Percentiles rank a stretch among this genome's conserved stretches.
Conservation (phyloP, 352 stramenopile genomes). For the Phytopythium mirpurense region DNA sequence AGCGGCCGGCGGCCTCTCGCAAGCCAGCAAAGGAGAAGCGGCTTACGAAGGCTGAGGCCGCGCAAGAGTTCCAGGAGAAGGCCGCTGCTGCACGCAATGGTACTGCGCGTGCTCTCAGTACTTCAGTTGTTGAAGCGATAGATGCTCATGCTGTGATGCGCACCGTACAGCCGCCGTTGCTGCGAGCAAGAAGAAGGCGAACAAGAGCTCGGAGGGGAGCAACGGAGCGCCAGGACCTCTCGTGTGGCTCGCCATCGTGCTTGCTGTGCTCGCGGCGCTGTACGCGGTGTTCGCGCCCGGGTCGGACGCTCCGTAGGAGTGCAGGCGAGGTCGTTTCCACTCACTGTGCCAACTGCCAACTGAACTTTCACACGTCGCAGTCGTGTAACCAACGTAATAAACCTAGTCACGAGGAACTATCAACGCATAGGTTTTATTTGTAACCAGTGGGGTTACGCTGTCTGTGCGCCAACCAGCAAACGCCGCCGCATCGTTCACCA, state of each 20-base stretch:
- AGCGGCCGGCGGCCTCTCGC: slow-evolving; percentile 10
- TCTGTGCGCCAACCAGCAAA: neutral
- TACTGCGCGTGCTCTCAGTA: no score
- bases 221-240: slow-evolving; percentile 19
- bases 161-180: slow-evolving; percentile 47
- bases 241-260: slow-evolving; percentile 34
- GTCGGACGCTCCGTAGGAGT: neutral
- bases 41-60: slow-evolving; percentile 18
- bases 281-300: slow-evolving; percentile 3
- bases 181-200: slow-evolving; percentile 60
- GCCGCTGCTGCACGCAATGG: slow-evolving; percentile 46
- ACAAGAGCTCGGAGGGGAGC: slow-evolving; percentile 30
- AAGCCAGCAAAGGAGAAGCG: slow-evolving; percentile 21
- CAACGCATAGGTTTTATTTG: neutral
- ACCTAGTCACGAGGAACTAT: neutral
- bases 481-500: neutral
- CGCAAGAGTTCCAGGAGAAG: slow-evolving; percentile 37
- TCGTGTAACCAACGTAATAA: neutral
- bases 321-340: neutral
- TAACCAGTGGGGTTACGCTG: no score
- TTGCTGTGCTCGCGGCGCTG: slow-evolving; percentile 31
- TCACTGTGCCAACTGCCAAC: no score
- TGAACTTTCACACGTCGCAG: no score
- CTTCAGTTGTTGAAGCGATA: no score
- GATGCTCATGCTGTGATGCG: neutral